Evolutionary conservation across 176 grass and related monocot species (phyloP), one percentile per base, ranked within the genome.

Genomic region (Lolium perenne): DNA sequence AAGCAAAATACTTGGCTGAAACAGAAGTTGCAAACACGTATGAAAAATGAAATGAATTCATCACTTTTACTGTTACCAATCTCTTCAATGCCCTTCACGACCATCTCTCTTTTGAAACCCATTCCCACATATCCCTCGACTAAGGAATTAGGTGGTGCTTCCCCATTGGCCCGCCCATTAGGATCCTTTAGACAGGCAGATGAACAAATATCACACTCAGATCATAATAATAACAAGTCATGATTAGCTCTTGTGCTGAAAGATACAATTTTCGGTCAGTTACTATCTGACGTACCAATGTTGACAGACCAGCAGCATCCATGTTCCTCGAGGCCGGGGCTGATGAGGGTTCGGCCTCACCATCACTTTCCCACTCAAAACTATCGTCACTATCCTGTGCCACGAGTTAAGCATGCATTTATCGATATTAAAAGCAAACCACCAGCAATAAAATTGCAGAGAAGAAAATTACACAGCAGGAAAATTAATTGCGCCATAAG

Each of bases 31-130:
- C 67, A 85, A 87, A 82, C 67, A 22, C 8, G 26, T 16, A 17
- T 3, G 47, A 67, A 8, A 90, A 80, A 82, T 56, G 18, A 53
- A 66, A 78, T 54, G 43, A 87, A 85, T 82, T 43, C 18, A 63
- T 84, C 35, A 67, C 47, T 82, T 63, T 13, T 54, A 73, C 32
- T 23, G 32, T 66, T 77, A 92, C 94, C 94, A 62, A 73, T 82
- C 35, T 93, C 84, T 29, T 93, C 82, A 5, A 96, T 90, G 4
- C 87, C 85, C 65, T 82, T 86, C 26, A 59, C 25, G 49, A 96
- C 79, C 85, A 89, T 88, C 14, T 93, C 72, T 65, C 88, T 40
- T 6, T 75, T 0, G 32, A 96, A 96, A 21, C 94, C 91, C 94
- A 96, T 96, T 18, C 14, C 82, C 35, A 93, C 49, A 47, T 92